A percentile compares a stretch with the other conserved stretches of the same genome.
Evolutionary conservation across 306 rosid species (phyloP).

Genomic region (Gynostemma pentaphyllum): DNA sequence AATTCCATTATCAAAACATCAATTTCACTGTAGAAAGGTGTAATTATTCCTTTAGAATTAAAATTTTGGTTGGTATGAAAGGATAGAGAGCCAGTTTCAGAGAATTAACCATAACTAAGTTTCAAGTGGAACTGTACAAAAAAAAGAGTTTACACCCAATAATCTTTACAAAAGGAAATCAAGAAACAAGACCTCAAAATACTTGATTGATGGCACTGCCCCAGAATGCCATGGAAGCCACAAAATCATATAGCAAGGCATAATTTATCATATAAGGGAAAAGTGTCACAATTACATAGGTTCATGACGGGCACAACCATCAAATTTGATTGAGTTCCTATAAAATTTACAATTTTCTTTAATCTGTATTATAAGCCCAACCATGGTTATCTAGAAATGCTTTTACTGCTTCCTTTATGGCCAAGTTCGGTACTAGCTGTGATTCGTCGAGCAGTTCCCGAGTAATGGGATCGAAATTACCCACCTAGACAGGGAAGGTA

Average conservation of each 20-base stretch:
- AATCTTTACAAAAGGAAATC: not conserved
- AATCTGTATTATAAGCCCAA: slow-evolving; percentile 73
- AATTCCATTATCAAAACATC: not conserved
- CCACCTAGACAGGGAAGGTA: slow-evolving; percentile 43
- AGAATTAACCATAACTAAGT: not conserved
- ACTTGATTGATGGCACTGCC: not conserved
- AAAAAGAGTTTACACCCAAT: not conserved
- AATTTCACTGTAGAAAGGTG: not conserved
- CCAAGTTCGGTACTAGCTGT: slow-evolving; percentile 59
- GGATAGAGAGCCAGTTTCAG: not conserved
- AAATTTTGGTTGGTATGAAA: not conserved
- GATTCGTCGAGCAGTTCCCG: slow-evolving; percentile 49
- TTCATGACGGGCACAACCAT: not conserved
- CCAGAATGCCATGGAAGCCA: not conserved
- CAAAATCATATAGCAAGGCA: not conserved
- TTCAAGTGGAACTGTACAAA: not conserved
- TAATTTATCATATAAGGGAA: not conserved
- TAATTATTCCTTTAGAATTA: not conserved
- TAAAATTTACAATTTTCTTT: slow-evolving; percentile 7
- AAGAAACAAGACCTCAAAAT: slow-evolving; percentile 1
- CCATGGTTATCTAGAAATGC: slow-evolving; percentile 67
- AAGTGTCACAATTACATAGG: not conserved
- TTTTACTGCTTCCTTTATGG: slow-evolving; percentile 75
- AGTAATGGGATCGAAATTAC: slow-evolving; percentile 71
- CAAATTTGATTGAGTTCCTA: slow-evolving; percentile 2